Base-by-base conservation (phyloP, 2,329 filamentous ascomycete genomes). In the Ambrosiella beaveri region DNA sequence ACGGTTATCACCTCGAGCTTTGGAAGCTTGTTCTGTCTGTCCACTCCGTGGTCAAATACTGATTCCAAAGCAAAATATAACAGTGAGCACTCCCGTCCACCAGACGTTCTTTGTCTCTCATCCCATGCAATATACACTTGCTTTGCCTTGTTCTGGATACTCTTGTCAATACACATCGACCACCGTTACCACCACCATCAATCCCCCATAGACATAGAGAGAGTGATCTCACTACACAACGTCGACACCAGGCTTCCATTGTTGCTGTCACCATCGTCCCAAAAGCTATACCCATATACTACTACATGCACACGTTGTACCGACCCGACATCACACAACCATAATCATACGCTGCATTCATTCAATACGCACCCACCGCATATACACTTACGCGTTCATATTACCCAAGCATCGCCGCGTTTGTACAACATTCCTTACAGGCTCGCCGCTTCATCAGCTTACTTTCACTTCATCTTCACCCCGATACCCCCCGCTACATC, bases 171-270 rank as follows among this genome's bases (percentile, higher is more conserved):
- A 47, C 44, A 47, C 44, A 17, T 47, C 44, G 11, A n/a, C n/a
- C n/a, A 17, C n/a, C 51, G 39, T 15, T 3, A 37, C 51, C 17
- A n/a, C 35, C 35, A 37, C 51, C 15, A 37, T 15, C 35, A 37
- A 12, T 53, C 27, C 51, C 37, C 17, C 13, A 38, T 53, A 53
- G 51, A 53, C 35, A 37, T 53, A 53, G 51, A 53, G 51, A 53
- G 51, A 53, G 51, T 53, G 51, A 53, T 53, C 51, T 53, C 51
- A 38, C 39, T 52, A n/a, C 51, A 53, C 51, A 53, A 37, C 51
- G 17, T 53, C 51, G 15, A 37, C 51, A 53, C 35, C 49, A 9
- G 13, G 27, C 15, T 49, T 49, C 41, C 41, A 17, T 45, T 15
- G 15, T 19, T 15, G 15, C 3, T 19, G n/a, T 17, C 49, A 52